A percentile compares a stretch with the other conserved stretches of the same genome.
Evolutionary conservation across 257 asterid genomes (phyloP).

Genomic region (Coffea eugenioides): DNA sequence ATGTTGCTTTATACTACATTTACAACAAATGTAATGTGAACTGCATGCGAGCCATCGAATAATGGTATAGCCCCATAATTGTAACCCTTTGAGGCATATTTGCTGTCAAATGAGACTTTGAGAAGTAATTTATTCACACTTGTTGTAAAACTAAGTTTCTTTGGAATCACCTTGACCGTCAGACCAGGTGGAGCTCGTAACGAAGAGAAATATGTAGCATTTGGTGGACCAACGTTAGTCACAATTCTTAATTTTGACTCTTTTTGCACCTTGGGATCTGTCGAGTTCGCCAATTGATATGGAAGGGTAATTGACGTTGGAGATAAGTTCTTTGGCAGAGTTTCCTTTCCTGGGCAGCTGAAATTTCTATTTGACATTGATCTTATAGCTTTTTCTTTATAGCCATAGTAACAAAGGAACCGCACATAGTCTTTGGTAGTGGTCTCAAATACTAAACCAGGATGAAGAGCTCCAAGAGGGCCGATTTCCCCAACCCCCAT

Average conservation of each 20-base stretch:
- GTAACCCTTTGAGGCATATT: conserved; percentile 49
- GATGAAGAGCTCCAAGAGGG: conserved; percentile 65
- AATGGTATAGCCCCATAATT: conserved; percentile 56
- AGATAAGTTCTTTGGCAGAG: conserved; percentile 29
- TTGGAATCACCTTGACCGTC: conserved; percentile 41
- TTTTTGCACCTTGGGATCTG: conserved; percentile 29
- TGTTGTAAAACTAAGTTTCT: conserved; percentile 30
- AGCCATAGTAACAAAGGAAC: conserved; percentile 61
- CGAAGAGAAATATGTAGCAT: conserved; percentile 40
- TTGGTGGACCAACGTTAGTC: conserved; percentile 48
- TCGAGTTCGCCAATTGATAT: conserved; percentile 51
- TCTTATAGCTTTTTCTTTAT: conserved; percentile 37
- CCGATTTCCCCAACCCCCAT: conserved; percentile 60
- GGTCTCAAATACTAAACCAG: conserved; percentile 66
- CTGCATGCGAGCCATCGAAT: conserved; percentile 61
- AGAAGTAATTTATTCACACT: conserved; percentile 33
- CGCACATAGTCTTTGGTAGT: conserved; percentile 43
- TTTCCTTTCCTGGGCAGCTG: conserved; percentile 35
- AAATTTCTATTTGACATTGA: conserved; percentile 44
- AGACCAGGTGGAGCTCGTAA: conserved; percentile 50
- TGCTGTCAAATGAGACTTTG: conserved; percentile 52
- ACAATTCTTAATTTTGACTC: conserved; percentile 54
- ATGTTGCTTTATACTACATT: conserved; percentile 29
- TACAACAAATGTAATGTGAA: conserved; percentile 57
- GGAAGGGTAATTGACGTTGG: conserved; percentile 66